These are phyloP conservation scores for Cucumis melo DNA, from an alignment of 306 rosid species.

Conservation along the genomic window DNA sequence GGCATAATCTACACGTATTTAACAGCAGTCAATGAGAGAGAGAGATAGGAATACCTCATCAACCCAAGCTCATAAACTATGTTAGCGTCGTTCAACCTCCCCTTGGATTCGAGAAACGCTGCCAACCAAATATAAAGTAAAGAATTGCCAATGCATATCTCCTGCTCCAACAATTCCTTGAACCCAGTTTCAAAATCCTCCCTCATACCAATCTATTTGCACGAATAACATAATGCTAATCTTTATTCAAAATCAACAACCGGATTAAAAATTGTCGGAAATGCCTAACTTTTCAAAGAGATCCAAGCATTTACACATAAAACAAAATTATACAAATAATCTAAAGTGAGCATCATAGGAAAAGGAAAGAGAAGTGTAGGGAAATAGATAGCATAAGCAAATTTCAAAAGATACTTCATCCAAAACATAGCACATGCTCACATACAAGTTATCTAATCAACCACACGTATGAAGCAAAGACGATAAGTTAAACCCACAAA, in stretches of 20 bases:
- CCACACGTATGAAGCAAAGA: neutral
- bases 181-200: conserved; percentile 38
- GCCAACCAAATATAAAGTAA: conserved; percentile 44
- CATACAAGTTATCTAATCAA: neutral
- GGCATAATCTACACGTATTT: neutral
- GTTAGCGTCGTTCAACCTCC: conserved; percentile 46
- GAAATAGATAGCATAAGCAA: neutral
- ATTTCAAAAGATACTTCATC: neutral
- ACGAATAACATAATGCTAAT: conserved; percentile 3
- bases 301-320: neutral
- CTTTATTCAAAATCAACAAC: neutral
- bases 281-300: neutral
- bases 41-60: conserved; percentile 31
- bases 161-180: conserved; percentile 36
- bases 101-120: conserved; percentile 36
- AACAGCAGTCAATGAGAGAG: neutral
- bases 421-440: neutral
- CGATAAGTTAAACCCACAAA: neutral
- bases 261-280: neutral
- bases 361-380: neutral
- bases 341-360: neutral
- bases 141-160: conserved; percentile 42
- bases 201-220: conserved; percentile 45
- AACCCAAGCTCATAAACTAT: conserved; percentile 55
- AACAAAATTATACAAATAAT: neutral